phyloP scores from a whole-genome alignment of 1,284 basidiomycete genomes.

The Sparassis latifolia region DNA sequence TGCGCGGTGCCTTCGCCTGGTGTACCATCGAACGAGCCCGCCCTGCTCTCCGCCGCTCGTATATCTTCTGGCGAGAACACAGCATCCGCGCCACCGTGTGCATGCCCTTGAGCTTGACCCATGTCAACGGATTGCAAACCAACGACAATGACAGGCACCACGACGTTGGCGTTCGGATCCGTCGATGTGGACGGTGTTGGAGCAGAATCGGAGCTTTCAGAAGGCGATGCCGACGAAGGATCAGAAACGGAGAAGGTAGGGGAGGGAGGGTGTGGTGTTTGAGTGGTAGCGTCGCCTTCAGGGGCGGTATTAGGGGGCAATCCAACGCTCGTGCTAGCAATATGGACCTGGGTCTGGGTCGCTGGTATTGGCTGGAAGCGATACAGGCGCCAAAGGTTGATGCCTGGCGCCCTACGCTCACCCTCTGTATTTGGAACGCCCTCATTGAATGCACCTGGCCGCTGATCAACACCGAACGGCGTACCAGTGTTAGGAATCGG shows the following conservation, averaged over 20 bases:
- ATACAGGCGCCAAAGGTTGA: conserved; percentile 79
- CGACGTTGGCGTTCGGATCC: conserved; percentile 31
- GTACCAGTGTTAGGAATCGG: conserved; percentile 15
- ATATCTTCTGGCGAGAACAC: conserved; percentile 8
- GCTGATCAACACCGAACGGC: conserved; percentile 10
- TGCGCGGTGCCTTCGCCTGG: conserved; percentile 3
- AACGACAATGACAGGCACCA: conserved; percentile 76
- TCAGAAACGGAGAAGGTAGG: conserved; percentile 4
- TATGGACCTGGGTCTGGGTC: conserved; percentile 19
- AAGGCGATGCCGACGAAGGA: conserved; percentile 1
- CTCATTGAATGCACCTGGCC: not conserved
- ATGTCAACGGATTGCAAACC: conserved; percentile 68
- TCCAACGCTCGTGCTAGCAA: conserved; percentile 14
- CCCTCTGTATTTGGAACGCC: conserved; percentile 6
- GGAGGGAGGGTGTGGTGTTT: conserved; percentile 2
- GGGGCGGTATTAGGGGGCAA: conserved; percentile 3
- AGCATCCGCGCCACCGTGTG: conserved; percentile 6
- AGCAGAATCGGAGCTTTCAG: conserved; percentile 1
- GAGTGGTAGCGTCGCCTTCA: conserved; percentile 6
- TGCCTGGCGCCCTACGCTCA: conserved; percentile 30
- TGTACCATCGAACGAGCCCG: not conserved
- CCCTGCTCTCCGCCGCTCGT: not conserved
- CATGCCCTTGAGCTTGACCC: conserved; percentile 26
- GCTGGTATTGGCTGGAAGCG: conserved; percentile 63
- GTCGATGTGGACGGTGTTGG: conserved; percentile 3